phyloP scores from a whole-genome alignment of 352 stramenopile species.

The Phytophthora meadii region DNA sequence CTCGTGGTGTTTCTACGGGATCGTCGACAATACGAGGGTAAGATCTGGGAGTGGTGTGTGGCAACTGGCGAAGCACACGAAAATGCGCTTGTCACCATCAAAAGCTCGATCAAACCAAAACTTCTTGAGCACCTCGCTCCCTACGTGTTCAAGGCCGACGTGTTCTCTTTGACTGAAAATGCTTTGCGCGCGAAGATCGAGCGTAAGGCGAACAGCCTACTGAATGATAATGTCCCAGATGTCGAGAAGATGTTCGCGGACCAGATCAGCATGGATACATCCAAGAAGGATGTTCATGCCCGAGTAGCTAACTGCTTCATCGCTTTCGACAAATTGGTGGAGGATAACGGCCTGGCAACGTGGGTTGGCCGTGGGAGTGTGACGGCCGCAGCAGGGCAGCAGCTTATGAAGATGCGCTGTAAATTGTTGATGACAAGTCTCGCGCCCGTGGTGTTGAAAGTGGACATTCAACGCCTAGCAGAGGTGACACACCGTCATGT shows the following conservation, averaged over 20 bases:
- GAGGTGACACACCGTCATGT: background rate
- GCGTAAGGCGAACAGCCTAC: background rate
- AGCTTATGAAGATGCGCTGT: too few species aligned
- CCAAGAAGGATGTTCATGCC: background rate
- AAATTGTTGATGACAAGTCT: background rate
- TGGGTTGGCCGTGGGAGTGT: background rate
- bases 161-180: too few species aligned
- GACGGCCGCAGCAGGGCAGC: too few species aligned
- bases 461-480: background rate
- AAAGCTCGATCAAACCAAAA: background rate
- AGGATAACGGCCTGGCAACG: background rate
- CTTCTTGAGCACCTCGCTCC: background rate
- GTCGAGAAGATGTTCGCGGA: background rate
- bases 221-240: background rate
- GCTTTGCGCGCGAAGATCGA: background rate
- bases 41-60: background rate
- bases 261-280: background rate
- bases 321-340: background rate
- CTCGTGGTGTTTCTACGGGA: background rate
- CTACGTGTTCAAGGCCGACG: background rate
- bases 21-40: background rate
- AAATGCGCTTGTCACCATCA: background rate
- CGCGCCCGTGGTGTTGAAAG: background rate
- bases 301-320: background rate
- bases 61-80: background rate